Conservation (phyloP, 228 moss, liverwort and hornwort genomes). For the Sphagnum magellanicum region DNA sequence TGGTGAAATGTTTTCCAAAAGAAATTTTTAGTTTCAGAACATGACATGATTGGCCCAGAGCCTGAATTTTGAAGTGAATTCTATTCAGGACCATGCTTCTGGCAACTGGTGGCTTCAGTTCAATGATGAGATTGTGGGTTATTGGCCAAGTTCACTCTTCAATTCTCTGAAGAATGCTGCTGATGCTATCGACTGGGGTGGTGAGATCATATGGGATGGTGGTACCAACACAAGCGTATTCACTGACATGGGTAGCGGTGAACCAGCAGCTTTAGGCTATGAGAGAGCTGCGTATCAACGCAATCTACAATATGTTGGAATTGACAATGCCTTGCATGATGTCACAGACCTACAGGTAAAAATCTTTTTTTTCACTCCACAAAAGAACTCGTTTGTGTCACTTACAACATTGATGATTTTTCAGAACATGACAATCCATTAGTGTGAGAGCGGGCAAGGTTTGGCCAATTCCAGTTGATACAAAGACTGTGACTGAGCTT, state of each 20-base stretch:
- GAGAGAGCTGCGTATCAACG: constrained; percentile 52
- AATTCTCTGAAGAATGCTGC: constrained; percentile 32
- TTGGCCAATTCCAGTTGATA: not conserved
- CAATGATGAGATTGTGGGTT: constrained; percentile 65
- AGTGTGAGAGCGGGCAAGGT: not conserved
- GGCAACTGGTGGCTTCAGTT: constrained; percentile 70
- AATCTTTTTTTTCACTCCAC: not conserved
- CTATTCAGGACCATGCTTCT: constrained; percentile 35
- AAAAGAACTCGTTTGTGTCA: not conserved
- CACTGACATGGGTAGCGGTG: constrained; percentile 71
- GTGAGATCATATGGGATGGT: constrained; percentile 41
- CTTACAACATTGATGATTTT: not conserved
- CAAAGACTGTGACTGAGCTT: not conserved
- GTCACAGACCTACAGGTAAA: constrained; percentile 32
- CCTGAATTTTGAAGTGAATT: too few species aligned
- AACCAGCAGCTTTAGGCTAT: constrained; percentile 29
- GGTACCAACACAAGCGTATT: constrained; percentile 12
- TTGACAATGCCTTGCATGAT: constrained; percentile 20
- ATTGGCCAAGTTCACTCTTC: constrained; percentile 50
- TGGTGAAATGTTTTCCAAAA: too few species aligned
- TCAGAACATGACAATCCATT: not conserved
- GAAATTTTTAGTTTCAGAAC: too few species aligned
- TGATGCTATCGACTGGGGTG: constrained; percentile 56
- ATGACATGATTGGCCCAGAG: too few species aligned
- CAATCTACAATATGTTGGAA: constrained; percentile 38